Conservation (phyloP, 345 rosid genomes). For the Garcia nutans region DNA sequence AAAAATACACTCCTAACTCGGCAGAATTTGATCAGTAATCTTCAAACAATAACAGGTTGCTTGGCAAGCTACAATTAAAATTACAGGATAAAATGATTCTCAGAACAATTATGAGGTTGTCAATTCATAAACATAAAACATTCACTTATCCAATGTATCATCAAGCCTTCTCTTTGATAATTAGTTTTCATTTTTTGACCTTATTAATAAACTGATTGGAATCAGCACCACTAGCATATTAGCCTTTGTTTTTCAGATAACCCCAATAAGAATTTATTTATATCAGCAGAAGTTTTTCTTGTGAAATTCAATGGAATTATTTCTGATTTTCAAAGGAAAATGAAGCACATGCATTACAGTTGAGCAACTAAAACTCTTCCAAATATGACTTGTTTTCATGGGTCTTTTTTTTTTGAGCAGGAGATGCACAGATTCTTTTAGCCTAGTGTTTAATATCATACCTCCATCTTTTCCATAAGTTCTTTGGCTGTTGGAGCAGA, state of each 20-base stretch:
- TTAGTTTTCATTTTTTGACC: not conserved
- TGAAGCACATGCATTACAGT: not conserved
- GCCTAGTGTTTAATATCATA: conserved; percentile 25
- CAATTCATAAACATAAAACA: not conserved
- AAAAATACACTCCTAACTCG: not conserved
- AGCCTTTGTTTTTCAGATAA: not conserved
- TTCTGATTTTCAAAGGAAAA: not conserved
- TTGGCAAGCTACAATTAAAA: not conserved
- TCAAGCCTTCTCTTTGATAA: not conserved
- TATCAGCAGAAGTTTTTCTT: not conserved
- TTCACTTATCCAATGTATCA: not conserved
- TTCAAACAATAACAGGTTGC: not conserved
- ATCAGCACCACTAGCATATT: not conserved
- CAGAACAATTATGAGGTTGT: not conserved
- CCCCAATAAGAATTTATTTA: no score
- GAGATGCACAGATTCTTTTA: not conserved
- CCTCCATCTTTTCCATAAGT: conserved; percentile 93
- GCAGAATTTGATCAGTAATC: not conserved
- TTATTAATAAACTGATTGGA: not conserved
- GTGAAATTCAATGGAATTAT: not conserved
- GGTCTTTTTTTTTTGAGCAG: not conserved
- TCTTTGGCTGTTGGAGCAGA: conserved; percentile 85
- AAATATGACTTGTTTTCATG: not conserved
- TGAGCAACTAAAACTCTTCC: not conserved
- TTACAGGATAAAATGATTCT: not conserved